A percentile compares a stretch with the other conserved stretches of the same genome.
phyloP scores from a whole-genome alignment of 495 filamentous ascomycete species.

The Aspergillus baeticus region DNA sequence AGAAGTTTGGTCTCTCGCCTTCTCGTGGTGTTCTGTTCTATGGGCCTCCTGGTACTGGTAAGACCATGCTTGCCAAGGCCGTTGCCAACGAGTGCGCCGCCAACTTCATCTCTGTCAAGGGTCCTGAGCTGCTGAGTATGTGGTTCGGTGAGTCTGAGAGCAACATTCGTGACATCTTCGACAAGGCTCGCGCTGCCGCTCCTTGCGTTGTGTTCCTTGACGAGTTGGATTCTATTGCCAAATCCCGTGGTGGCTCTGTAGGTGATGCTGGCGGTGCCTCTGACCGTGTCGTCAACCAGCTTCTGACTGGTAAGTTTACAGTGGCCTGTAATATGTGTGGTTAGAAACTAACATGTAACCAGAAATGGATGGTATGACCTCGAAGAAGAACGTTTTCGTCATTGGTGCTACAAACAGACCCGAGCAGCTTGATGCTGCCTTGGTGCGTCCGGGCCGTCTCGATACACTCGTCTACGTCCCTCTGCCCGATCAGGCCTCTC shows the following conservation, averaged over 20 bases:
- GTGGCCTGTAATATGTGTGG: background rate
- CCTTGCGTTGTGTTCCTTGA: constrained; percentile 99
- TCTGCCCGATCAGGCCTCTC: constrained; percentile 84
- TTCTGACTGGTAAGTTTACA: constrained; percentile 79
- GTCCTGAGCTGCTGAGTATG: constrained; percentile 96
- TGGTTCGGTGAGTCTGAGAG: constrained; percentile 99
- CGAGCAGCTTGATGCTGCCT: constrained; percentile 94
- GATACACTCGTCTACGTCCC: constrained; percentile 98
- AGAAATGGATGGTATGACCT: constrained; percentile 99
- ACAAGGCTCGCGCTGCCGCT: constrained; percentile 97
- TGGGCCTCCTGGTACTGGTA: constrained; percentile 98
- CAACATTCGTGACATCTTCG: constrained; percentile 99
- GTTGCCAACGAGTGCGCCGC: constrained; percentile 98
- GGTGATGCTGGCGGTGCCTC: constrained; percentile 98
- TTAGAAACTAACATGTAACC: constrained; percentile 37
- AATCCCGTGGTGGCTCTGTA: constrained; percentile 95
- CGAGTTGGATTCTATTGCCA: constrained; percentile 98
- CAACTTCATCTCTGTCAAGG: constrained; percentile 99
- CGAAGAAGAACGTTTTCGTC: constrained; percentile 99
- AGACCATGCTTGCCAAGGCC: constrained; percentile 98
- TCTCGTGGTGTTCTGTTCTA: constrained; percentile 99
- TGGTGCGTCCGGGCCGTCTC: constrained; percentile 97
- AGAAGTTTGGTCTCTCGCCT: constrained; percentile 98
- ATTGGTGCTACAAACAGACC: constrained; percentile 98
- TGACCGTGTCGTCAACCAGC: constrained; percentile 99